Evolutionary conservation across 108 stramenopile genomes (phyloP).

Genomic region (Cyclotella choctawhatcheeana): DNA sequence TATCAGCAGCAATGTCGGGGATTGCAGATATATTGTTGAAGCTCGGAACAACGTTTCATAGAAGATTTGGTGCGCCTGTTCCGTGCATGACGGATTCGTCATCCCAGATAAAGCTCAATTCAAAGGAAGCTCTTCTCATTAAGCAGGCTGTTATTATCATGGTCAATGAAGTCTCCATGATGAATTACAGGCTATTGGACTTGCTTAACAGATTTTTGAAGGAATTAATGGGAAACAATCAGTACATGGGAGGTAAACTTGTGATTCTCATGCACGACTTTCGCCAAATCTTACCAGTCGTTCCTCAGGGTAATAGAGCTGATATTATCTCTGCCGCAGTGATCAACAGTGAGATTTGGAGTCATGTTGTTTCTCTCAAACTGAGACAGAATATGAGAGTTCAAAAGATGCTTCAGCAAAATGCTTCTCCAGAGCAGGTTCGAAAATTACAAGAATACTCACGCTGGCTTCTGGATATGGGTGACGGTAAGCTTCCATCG

Average conservation of each 20-base stretch:
- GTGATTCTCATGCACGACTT: constrained; percentile 26
- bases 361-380: background rate
- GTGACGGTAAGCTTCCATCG: constrained; percentile 13
- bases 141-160: constrained; percentile 4
- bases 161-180: constrained; percentile 28
- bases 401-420: background rate
- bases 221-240: constrained; percentile 6
- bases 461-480: constrained; percentile 17
- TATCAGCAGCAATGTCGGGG: constrained; percentile 10
- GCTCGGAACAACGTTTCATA: constrained; percentile 16
- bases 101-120: constrained; percentile 1
- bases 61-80: constrained; percentile 7
- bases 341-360: constrained; percentile 7
- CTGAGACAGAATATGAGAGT: constrained; percentile 26
- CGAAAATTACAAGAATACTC: constrained; percentile 3
- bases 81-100: constrained; percentile 2
- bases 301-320: background rate
- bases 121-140: constrained; percentile 1
- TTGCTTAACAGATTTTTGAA: constrained; percentile 12
- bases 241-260: constrained; percentile 14
- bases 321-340: constrained; percentile 6
- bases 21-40: constrained; percentile 18
- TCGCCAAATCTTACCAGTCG: constrained; percentile 18
- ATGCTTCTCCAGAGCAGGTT: background rate
- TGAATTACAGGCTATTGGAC: background rate